phyloP scores from a whole-genome alignment of 441 rosid species.

The Erodium moschatum region DNA sequence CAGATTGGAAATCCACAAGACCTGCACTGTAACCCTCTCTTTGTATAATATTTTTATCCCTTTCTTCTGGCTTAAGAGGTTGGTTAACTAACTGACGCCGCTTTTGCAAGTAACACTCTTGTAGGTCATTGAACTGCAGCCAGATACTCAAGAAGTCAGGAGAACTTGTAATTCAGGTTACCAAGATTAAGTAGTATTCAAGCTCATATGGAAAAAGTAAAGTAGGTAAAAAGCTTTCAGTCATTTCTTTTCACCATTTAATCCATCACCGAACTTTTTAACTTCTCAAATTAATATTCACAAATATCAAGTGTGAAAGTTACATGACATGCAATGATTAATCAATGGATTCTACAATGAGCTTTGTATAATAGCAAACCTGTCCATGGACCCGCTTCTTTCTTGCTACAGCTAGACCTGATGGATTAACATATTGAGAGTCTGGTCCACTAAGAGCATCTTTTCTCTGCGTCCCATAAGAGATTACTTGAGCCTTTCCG shows the following conservation, averaged over 20 bases:
- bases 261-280: too few species aligned
- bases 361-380: constrained; percentile 36
- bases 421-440: constrained; percentile 56
- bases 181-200: too few species aligned
- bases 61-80: constrained; percentile 45
- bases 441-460: constrained; percentile 61
- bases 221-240: background rate
- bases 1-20: constrained; percentile 87
- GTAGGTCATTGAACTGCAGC: constrained; percentile 77
- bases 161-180: background rate
- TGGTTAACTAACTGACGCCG: constrained; percentile 47
- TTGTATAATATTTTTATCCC: constrained; percentile 50
- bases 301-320: too few species aligned
- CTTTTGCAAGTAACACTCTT: constrained; percentile 94
- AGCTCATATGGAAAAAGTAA: too few species aligned
- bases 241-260: background rate
- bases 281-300: too few species aligned
- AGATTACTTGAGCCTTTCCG: constrained; percentile 54
- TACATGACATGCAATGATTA: background rate
- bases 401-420: constrained; percentile 58
- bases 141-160: background rate
- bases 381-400: constrained; percentile 86
- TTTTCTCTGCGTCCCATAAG: constrained; percentile 63
- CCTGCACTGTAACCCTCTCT: constrained; percentile 46
- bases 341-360: background rate